Evolutionary conservation across 495 filamentous ascomycete genomes (phyloP).

Genomic region (Cetradonia linearis): DNA sequence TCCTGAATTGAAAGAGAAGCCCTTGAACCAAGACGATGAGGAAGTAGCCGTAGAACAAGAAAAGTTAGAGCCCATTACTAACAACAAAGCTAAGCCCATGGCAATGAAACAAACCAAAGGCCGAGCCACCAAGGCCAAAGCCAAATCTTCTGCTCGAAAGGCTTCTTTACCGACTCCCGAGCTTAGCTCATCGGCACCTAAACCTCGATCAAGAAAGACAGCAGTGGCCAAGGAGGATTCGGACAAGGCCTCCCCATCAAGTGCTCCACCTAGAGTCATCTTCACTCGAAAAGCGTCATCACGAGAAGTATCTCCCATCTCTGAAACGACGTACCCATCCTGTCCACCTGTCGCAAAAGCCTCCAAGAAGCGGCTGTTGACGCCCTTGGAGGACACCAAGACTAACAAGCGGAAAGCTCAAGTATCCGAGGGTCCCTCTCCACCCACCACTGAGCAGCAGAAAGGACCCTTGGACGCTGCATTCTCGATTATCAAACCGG

Average conservation of each 20-base stretch:
- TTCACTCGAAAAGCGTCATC: background rate
- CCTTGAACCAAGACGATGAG: background rate
- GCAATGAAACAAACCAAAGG: slow-evolving; percentile 2
- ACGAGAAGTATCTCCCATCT: background rate
- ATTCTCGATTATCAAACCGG: slow-evolving; percentile 4
- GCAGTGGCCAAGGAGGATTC: background rate
- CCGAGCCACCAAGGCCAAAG: background rate
- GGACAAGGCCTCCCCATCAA: background rate
- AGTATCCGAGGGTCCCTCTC: background rate
- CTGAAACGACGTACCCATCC: background rate
- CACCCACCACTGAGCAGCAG: background rate
- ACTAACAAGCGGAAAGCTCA: slow-evolving; percentile 9
- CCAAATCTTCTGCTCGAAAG: background rate
- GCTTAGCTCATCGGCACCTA: slow-evolving; percentile 1
- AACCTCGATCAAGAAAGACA: background rate
- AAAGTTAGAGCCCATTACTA: background rate
- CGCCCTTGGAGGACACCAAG: background rate
- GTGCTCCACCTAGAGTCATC: background rate
- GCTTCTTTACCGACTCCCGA: background rate
- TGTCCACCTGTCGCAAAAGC: background rate
- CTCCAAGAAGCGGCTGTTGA: slow-evolving; percentile 6
- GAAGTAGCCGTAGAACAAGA: background rate
- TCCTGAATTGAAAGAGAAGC: slow-evolving; percentile 26
- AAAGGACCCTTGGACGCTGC: background rate
- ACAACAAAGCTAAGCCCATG: slow-evolving; percentile 9